Evolutionary conservation across 2,329 filamentous ascomycete species (phyloP), one percentile per base, ranked within the genome.

Genomic region (Pestalotiopsis fici): DNA sequence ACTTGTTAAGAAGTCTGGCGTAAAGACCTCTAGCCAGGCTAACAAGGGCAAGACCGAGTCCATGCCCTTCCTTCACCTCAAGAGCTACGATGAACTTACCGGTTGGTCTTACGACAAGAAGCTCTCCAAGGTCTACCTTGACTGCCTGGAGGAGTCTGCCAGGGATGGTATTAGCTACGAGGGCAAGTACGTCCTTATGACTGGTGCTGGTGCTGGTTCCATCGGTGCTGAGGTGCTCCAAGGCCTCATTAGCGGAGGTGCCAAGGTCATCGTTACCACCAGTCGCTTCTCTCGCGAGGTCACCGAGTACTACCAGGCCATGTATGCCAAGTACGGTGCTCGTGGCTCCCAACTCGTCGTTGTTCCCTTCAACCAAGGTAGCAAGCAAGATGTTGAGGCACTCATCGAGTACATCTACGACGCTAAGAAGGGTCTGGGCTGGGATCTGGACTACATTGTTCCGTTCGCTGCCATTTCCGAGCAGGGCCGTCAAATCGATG

Each of bases 51-150:
- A 97, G 85, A 91, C 97, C 67, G 95, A 98, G 84, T 97, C 96
- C 21, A 97, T 99, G 73, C 96, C 96, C 39, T 99, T 99, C 90
- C 84, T 99, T 65, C 96, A 99, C 79, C 86, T 99, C 67, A 98
- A 98, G 88, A 93, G 94, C 81, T 97, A 97, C 82, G 90, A 93
- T 82, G 90, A 93, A 65, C 89, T 95, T 69, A 92, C 97, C 76
- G 95, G 95, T 69, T 99, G 96, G 96, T 95, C 98, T 77, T 99
- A 98, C 86, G 98, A 94, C 89, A 99, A 98, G 88, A 98, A 97
- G 85, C 88, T 99, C 67, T 98, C 96, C 27, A 93, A 93, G 67
- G 82, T 95, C 73, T 99, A 99, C 79, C 89, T 99, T 39, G 94
- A 98, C 78, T 94, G 94, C 70, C 83, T 99, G 37, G 95, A 97